A percentile compares a stretch with the other conserved stretches of the same genome.
Conservation (phyloP, 164 flowering plant genomes). For the Chimonanthus salicifolius region DNA sequence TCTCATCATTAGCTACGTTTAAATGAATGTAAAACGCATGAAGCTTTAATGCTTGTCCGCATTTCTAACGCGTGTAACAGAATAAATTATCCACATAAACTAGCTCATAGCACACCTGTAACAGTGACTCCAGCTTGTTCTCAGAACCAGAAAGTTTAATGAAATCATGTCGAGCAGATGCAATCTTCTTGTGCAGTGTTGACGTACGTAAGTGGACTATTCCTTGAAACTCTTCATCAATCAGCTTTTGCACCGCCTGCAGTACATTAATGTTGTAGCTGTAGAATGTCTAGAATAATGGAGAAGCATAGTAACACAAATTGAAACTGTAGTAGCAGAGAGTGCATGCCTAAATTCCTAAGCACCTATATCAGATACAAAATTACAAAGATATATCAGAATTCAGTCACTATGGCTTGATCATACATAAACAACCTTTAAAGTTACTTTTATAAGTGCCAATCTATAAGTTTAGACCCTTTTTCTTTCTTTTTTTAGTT, state of each 20-base stretch:
- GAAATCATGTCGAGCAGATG: slow-evolving; percentile 95
- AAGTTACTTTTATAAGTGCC: no score
- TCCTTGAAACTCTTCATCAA: slow-evolving; percentile 96
- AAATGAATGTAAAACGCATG: no score
- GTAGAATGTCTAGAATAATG: background rate
- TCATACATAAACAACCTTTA: no score
- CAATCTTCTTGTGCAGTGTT: slow-evolving; percentile 83
- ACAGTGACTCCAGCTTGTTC: slow-evolving; percentile 83
- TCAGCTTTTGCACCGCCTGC: slow-evolving; percentile 83
- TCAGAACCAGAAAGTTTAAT: slow-evolving; percentile 87
- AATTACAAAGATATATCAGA: background rate
- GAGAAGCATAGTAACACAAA: background rate
- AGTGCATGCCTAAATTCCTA: background rate
- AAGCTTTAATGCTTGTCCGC: no score
- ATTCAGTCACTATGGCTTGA: background rate
- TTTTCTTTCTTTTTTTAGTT: no score
- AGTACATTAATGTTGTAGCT: slow-evolving; percentile 1
- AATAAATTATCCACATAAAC: background rate
- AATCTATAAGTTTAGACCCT: no score
- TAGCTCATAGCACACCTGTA: slow-evolving; percentile 51
- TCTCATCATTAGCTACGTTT: no score
- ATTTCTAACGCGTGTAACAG: background rate
- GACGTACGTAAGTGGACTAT: slow-evolving; percentile 80
- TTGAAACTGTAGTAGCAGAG: background rate
- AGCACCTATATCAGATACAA: background rate